Conservation (phyloP, 2,329 filamentous ascomycete species). For the Blastomyces gilchristii region DNA sequence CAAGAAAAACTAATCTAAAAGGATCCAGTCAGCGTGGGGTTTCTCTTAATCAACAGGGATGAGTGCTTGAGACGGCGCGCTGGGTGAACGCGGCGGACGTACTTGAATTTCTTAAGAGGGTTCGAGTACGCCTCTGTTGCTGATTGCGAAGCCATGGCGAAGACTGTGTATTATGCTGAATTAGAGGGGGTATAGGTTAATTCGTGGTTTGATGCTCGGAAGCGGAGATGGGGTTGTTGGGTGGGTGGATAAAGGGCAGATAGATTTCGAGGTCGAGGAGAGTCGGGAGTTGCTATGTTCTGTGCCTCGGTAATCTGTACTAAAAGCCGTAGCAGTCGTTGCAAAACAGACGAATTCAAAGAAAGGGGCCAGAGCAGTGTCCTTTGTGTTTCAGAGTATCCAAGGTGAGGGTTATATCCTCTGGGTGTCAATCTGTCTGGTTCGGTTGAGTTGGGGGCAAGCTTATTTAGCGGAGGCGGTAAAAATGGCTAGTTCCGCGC, state of each 20-base stretch:
- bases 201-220: neutral
- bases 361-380: neutral
- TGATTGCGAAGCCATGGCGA: conserved; percentile 62
- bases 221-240: neutral
- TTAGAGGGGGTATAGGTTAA: neutral
- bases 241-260: neutral
- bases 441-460: neutral
- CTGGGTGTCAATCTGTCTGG: neutral
- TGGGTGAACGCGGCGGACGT: conserved; percentile 20
- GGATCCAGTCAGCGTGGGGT: neutral
- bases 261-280: conserved; percentile 4
- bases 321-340: conserved; percentile 6
- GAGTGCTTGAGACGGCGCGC: neutral
- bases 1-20: conserved; percentile 81
- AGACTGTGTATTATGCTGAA: neutral
- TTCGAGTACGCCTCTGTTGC: conserved; percentile 86
- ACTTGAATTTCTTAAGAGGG: conserved; percentile 99
- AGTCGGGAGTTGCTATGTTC: neutral
- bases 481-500: conserved; percentile 1
- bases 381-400: neutral
- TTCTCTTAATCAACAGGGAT: neutral
- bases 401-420: neutral
- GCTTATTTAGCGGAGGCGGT: neutral
- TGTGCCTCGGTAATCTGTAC: neutral
- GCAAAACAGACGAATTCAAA: neutral